phyloP scores from a whole-genome alignment of 83 land plant species.

The Picea abies region DNA sequence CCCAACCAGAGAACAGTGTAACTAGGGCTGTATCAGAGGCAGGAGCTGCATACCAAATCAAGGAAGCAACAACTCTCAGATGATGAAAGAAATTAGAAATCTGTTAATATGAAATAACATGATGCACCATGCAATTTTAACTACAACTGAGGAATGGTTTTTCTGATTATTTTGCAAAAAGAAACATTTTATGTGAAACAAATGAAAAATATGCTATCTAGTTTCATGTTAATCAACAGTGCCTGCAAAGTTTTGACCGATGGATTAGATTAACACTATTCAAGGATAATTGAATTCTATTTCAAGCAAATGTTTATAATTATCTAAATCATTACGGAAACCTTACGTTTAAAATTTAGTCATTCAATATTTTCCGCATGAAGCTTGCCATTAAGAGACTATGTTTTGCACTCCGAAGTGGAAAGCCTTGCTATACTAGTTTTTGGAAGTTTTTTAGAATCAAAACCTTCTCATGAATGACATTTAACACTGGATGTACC shows the following conservation, averaged over 20 bases:
- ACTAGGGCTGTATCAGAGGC: slow-evolving; percentile 72
- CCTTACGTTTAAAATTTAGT: neutral
- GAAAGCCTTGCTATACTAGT: neutral
- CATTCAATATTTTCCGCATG: neutral
- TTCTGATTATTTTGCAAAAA: neutral
- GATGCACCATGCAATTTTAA: neutral
- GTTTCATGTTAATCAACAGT: neutral
- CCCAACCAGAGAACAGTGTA: slow-evolving; percentile 93
- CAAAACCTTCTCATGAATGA: neutral
- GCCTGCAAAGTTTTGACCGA: neutral
- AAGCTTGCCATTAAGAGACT: slow-evolving; percentile 2
- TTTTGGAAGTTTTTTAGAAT: neutral
- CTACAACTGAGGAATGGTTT: neutral
- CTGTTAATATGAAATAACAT: neutral
- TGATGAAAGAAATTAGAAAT: neutral
- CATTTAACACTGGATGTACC: neutral
- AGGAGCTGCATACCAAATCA: slow-evolving; percentile 67
- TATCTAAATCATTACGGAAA: neutral
- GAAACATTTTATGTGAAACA: neutral
- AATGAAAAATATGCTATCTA: neutral
- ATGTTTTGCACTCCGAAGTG: neutral
- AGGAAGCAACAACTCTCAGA: neutral
- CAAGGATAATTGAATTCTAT: neutral
- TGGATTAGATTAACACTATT: neutral
- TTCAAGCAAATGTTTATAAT: neutral